These are phyloP conservation scores for Trichophyton verrucosum DNA, from an alignment of 2,329 filamentous ascomycete genomes.

Conservation along the genomic window DNA sequence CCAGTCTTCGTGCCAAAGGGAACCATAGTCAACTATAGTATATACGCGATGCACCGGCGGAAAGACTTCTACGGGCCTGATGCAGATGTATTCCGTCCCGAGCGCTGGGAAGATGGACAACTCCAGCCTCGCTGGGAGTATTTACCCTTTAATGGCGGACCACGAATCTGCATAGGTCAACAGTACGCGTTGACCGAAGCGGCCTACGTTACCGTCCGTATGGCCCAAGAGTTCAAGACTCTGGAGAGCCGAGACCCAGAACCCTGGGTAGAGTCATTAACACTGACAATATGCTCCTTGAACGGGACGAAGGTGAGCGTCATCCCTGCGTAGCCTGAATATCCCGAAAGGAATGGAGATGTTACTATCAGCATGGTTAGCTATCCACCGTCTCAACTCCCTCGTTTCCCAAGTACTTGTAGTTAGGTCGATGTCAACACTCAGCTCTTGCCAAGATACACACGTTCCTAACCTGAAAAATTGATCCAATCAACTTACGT, in stretches of 20 bases:
- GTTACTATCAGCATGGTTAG: too few species aligned
- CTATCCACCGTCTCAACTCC: too few species aligned
- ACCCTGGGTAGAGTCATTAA: conserved; percentile 40
- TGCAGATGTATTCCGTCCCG: conserved; percentile 41
- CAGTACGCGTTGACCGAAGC: conserved; percentile 49
- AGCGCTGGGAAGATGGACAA: conserved; percentile 50
- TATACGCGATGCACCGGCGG: conserved; percentile 62
- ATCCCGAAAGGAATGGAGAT: neutral
- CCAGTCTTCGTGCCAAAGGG: conserved; percentile 53
- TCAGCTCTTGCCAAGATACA: too few species aligned
- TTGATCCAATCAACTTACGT: too few species aligned
- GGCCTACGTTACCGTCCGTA: conserved; percentile 35
- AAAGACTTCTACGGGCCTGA: conserved; percentile 45
- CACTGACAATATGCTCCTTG: neutral
- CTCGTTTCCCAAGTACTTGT: too few species aligned
- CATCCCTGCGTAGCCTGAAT: neutral
- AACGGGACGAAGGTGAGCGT: neutral
- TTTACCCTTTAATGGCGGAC: conserved; percentile 42
- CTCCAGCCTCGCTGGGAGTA: conserved; percentile 40
- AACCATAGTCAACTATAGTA: conserved; percentile 53
- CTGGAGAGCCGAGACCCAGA: conserved; percentile 34
- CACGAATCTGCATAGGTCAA: conserved; percentile 45
- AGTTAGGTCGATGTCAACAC: too few species aligned
- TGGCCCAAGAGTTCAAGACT: conserved; percentile 30
- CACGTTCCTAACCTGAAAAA: too few species aligned